Conservation (phyloP, 2,329 filamentous ascomycete species). For the Fusarium subtropicale region DNA sequence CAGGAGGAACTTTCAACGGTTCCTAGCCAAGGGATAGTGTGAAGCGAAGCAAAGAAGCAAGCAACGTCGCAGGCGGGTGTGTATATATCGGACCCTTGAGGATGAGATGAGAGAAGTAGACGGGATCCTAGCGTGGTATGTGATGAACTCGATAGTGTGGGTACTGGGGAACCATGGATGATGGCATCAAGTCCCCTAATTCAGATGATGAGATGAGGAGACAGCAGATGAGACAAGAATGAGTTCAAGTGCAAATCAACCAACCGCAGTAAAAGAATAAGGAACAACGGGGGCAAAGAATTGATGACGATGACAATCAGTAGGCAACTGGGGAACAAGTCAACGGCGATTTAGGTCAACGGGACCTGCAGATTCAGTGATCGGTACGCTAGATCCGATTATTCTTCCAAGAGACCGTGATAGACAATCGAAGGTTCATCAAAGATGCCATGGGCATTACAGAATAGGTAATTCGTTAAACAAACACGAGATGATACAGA, state of each 20-base stretch:
- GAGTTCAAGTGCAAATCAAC: not conserved
- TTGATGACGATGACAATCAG: conserved; percentile 22
- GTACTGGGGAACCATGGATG: conserved; percentile 17
- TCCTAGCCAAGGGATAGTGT: conserved; percentile 24
- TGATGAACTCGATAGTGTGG: conserved; percentile 28
- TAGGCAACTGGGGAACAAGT: conserved; percentile 1
- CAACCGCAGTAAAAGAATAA: conserved; percentile 5
- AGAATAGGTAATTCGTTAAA: not conserved
- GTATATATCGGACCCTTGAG: conserved; percentile 25
- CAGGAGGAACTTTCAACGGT: conserved; percentile 28
- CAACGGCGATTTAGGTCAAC: conserved; percentile 21
- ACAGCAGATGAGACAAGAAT: conserved; percentile 21
- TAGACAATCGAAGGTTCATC: not conserved
- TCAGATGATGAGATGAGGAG: not conserved
- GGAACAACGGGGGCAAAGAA: conserved; percentile 6
- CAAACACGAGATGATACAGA: not conserved
- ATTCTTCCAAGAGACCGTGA: conserved; percentile 12
- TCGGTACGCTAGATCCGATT: conserved; percentile 22
- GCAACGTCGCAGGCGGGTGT: conserved; percentile 25
- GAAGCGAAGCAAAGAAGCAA: conserved; percentile 3
- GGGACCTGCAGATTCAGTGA: conserved; percentile 27
- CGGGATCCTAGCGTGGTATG: conserved; percentile 22
- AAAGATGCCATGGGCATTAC: conserved; percentile 7
- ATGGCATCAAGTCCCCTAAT: conserved; percentile 28
- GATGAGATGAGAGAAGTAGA: conserved; percentile 15